Conservation (phyloP, 305 asterid species). For the Fraxinus latifolia region DNA sequence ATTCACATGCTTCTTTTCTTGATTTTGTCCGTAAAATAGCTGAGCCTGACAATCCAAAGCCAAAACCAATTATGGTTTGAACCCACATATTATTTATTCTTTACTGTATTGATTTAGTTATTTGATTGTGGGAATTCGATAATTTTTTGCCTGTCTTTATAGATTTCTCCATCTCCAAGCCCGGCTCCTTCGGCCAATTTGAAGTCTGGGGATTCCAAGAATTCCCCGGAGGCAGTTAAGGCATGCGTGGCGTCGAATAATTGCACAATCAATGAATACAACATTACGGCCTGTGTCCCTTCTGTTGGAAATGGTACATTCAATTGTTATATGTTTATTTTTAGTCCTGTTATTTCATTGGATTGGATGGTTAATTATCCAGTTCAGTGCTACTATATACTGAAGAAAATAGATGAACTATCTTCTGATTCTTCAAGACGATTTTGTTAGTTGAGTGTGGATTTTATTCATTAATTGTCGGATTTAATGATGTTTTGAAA, state of each 20-base stretch:
- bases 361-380: background rate
- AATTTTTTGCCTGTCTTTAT: constrained; percentile 8
- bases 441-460: background rate
- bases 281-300: constrained; percentile 46
- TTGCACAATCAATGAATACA: constrained; percentile 38
- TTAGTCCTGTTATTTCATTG: background rate
- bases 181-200: constrained; percentile 32
- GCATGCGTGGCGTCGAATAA: constrained; percentile 31
- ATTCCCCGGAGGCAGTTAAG: constrained; percentile 1
- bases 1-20: constrained; percentile 32
- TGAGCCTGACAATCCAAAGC: background rate
- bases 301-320: constrained; percentile 37
- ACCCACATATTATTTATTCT: background rate
- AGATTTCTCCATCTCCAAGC: constrained; percentile 48
- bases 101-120: background rate
- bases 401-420: background rate
- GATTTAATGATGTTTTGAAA: background rate
- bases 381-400: background rate
- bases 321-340: background rate
- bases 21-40: constrained; percentile 21
- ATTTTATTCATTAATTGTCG: background rate
- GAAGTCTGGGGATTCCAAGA: constrained; percentile 22
- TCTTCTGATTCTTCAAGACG: background rate
- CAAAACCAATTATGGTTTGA: constrained; percentile 20
- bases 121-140: background rate